These are phyloP conservation scores for Schwanniomyces polymorphus DNA, from an alignment of 805 yeast species.

Conservation along the genomic window DNA sequence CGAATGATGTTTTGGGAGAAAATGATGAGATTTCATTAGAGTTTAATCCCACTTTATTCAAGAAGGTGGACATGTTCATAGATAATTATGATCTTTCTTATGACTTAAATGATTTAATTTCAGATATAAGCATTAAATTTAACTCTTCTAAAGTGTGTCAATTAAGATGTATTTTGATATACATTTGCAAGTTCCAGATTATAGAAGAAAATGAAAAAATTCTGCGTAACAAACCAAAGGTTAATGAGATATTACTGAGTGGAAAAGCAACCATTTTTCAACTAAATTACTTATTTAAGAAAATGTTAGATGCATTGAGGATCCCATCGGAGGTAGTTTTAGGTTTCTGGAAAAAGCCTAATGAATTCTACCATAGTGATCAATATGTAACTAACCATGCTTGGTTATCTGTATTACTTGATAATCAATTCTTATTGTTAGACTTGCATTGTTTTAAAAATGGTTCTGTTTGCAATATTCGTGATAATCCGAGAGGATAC, in stretches of 20 bases:
- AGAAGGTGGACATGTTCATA: constrained; percentile 33
- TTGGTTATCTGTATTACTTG: constrained; percentile 80
- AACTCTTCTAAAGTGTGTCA: constrained; percentile 45
- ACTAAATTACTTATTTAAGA: constrained; percentile 72
- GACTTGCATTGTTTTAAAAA: constrained; percentile 52
- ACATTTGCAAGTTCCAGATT: constrained; percentile 65
- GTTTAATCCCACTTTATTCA: constrained; percentile 14
- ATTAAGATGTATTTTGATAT: constrained; percentile 60
- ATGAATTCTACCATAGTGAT: constrained; percentile 51
- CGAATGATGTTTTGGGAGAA: constrained; percentile 31
- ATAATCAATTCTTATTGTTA: constrained; percentile 76
- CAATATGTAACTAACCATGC: constrained; percentile 71
- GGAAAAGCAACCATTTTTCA: constrained; percentile 68
- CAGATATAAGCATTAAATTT: constrained; percentile 42
- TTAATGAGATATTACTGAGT: constrained; percentile 42
- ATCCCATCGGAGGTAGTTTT: constrained; percentile 73
- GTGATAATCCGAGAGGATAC: constrained; percentile 15
- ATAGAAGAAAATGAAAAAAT: constrained; percentile 38
- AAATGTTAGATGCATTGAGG: constrained; percentile 67
- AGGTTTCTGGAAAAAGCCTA: constrained; percentile 84
- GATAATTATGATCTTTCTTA: constrained; percentile 22
- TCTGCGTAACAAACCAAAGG: constrained; percentile 38
- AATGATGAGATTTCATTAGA: constrained; percentile 12
- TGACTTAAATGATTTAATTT: constrained; percentile 42
- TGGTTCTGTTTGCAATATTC: constrained; percentile 31